phyloP scores from a whole-genome alignment of 352 stramenopile species.

The Globisporangium abappressorium region DNA sequence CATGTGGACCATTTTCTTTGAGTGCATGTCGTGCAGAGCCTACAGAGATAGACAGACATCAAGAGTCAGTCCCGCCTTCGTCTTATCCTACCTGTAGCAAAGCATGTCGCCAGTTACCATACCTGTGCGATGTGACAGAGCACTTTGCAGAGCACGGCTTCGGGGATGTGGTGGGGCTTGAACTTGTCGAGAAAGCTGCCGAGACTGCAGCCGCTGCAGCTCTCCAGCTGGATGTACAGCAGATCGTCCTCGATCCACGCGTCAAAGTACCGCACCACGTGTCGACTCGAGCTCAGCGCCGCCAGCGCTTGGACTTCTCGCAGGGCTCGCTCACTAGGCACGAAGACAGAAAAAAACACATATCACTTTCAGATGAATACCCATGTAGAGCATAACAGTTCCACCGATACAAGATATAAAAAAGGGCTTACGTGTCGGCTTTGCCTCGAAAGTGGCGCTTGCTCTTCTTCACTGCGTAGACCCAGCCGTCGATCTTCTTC shows the following conservation, averaged over 20 bases:
- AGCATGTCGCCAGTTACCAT: constrained; percentile 3
- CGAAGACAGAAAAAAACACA: no score
- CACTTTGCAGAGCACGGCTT: constrained; percentile 69
- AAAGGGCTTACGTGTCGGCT: constrained; percentile 68
- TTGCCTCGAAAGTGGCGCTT: constrained; percentile 80
- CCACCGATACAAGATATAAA: background rate
- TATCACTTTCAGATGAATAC: no score
- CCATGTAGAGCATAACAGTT: no score
- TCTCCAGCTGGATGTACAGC: constrained; percentile 86
- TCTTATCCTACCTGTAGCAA: background rate
- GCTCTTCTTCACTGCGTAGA: constrained; percentile 87
- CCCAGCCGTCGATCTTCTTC: constrained; percentile 86
- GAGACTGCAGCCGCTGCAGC: constrained; percentile 65
- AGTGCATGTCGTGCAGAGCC: constrained; percentile 81
- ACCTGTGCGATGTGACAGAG: constrained; percentile 76
- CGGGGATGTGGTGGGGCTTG: constrained; percentile 61
- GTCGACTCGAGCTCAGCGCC: constrained; percentile 70
- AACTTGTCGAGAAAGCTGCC: constrained; percentile 59
- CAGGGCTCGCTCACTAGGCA: constrained; percentile 35
- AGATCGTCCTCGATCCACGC: constrained; percentile 87
- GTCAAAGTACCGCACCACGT: constrained; percentile 86
- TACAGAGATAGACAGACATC: constrained; percentile 12
- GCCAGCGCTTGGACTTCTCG: constrained; percentile 81
- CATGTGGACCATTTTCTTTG: constrained; percentile 84
- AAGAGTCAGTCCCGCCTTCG: background rate